Percentiles rank a stretch among this genome's conserved stretches.
Evolutionary conservation across 352 stramenopile species (phyloP).

Genomic region (Globisporangium radiosum): DNA sequence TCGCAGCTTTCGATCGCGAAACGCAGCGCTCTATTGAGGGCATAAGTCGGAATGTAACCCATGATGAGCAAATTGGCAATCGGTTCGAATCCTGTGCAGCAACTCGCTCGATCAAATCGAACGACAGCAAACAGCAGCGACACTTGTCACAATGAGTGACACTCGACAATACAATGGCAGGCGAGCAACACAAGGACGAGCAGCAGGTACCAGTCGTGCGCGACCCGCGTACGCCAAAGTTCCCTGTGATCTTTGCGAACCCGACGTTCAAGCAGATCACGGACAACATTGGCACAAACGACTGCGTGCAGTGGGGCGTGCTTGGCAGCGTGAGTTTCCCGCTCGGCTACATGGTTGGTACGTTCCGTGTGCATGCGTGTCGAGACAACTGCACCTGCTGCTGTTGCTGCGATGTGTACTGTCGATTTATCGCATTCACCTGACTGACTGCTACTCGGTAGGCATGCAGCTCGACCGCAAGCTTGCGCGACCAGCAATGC

Average conservation of each 20-base stretch:
- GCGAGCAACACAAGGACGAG: neutral
- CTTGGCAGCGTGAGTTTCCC: conserved; percentile 50
- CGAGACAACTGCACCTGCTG: neutral
- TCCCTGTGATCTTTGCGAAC: conserved; percentile 58
- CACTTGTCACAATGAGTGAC: neutral
- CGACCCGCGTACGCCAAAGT: conserved; percentile 53
- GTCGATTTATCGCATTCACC: conserved; percentile 1
- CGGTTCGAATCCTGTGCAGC: too few relatives aligned
- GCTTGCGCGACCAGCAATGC: conserved; percentile 61
- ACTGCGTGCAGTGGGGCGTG: conserved; percentile 36
- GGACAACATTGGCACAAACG: conserved; percentile 44
- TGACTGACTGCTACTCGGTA: conserved; percentile 9
- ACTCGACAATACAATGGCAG: neutral
- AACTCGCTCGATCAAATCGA: neutral
- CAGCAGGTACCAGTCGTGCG: conserved; percentile 37
- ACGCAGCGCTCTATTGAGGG: too few relatives aligned
- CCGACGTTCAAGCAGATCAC: conserved; percentile 54
- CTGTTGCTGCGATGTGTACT: neutral
- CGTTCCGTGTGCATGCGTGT: neutral
- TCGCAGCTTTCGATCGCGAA: too few relatives aligned
- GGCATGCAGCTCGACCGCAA: conserved; percentile 51
- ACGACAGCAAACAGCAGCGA: neutral
- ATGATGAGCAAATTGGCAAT: too few relatives aligned
- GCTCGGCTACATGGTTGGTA: conserved; percentile 68
- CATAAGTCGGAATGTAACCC: too few relatives aligned